phyloP scores from a whole-genome alignment of 345 rosid species.

The Euphorbia tirucalli region DNA sequence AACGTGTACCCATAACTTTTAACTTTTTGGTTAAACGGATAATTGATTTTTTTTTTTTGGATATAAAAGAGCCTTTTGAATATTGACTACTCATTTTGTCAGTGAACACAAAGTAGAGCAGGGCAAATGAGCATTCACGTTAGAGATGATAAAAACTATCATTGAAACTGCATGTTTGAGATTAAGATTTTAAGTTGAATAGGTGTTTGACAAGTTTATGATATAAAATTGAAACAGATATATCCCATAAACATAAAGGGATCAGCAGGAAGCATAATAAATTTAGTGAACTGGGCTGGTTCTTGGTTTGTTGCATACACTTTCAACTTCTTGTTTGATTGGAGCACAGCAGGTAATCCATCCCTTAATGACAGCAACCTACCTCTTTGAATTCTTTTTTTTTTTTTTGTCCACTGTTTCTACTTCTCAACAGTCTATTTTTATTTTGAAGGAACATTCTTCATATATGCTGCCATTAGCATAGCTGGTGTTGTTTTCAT shows the following conservation, averaged over 20 bases:
- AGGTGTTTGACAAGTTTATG: neutral
- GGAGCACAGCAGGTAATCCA: conserved; percentile 38
- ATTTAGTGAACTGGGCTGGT: conserved; percentile 24
- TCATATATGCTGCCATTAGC: conserved; percentile 33
- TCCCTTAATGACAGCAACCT: neutral
- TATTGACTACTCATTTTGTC: too few species aligned
- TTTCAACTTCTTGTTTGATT: conserved; percentile 31
- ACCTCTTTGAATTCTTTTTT: neutral
- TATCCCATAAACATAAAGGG: conserved; percentile 36
- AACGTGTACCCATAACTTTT: too few species aligned
- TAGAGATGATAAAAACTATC: too few species aligned
- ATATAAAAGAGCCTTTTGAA: too few species aligned
- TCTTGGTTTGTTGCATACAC: conserved; percentile 32
- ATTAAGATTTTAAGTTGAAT: neutral
- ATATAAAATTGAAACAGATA: conserved; percentile 21
- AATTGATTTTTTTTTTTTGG: too few species aligned
- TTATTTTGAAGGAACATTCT: neutral
- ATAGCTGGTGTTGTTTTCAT: conserved; percentile 36
- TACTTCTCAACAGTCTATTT: neutral
- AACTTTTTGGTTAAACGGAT: too few species aligned
- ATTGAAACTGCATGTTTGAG: too few species aligned
- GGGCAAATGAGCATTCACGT: too few species aligned
- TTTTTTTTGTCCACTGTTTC: neutral
- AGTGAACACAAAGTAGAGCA: too few species aligned
- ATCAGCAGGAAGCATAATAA: conserved; percentile 34